Percentiles rank a stretch among this genome's conserved stretches.
phyloP scores from a whole-genome alignment of 768 basidiomycete genomes.

The Megacollybia marginata region DNA sequence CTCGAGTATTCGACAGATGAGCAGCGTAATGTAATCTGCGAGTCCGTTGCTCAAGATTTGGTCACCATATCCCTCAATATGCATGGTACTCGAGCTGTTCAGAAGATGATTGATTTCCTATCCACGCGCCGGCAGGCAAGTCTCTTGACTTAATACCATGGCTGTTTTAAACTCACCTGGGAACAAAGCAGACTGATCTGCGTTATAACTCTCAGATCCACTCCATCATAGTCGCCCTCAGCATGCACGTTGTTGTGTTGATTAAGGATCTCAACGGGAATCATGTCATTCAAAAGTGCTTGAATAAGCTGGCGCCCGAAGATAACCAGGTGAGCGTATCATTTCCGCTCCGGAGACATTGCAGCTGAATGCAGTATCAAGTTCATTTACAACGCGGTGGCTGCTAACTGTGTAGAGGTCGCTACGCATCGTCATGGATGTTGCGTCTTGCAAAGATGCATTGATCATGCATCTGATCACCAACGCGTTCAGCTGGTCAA shows the following conservation, averaged over 20 bases:
- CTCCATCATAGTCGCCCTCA: conserved; percentile 93
- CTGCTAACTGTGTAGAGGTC: conserved; percentile 97
- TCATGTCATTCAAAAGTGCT: conserved; percentile 98
- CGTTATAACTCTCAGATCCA: conserved; percentile 89
- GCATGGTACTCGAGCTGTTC: conserved; percentile 98
- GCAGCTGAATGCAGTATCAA: conserved; percentile 17
- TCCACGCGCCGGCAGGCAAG: conserved; percentile 89
- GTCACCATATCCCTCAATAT: conserved; percentile 98
- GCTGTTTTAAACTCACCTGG: conserved; percentile 43
- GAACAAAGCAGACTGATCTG: conserved; percentile 61
- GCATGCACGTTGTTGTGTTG: conserved; percentile 94
- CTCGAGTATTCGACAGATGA: conserved; percentile 97
- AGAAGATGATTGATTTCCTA: conserved; percentile 99
- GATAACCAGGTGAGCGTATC: conserved; percentile 77
- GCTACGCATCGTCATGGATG: conserved; percentile 97
- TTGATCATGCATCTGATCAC: conserved; percentile 94
- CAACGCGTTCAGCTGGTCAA: conserved; percentile 95
- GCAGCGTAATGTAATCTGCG: conserved; percentile 93
- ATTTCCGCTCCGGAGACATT: background rate
- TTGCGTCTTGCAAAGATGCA: conserved; percentile 95
- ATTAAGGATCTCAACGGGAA: conserved; percentile 99
- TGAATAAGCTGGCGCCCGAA: conserved; percentile 96
- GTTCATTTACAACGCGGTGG: conserved; percentile 99
- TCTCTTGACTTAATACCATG: background rate
- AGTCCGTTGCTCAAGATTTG: conserved; percentile 94